Evolutionary conservation across 192 early-diverging fungal genomes (phyloP).

Genomic region (Entomortierella lignicola): DNA sequence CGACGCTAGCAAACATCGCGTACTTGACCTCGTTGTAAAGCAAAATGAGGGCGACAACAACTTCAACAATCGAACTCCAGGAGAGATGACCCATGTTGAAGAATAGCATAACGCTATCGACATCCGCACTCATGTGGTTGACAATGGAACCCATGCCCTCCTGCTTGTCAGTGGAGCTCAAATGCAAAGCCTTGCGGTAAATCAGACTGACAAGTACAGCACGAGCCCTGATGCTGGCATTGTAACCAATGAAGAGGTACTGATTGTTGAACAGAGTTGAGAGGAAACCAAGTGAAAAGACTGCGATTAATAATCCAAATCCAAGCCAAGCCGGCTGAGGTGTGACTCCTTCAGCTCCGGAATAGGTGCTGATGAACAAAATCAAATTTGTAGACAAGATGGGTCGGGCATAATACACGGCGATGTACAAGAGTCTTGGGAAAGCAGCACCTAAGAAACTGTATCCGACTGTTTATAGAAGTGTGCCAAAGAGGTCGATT

Average conservation of each 20-base stretch:
- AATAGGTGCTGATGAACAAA: constrained; percentile 37
- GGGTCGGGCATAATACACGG: constrained; percentile 63
- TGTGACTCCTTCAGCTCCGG: not conserved
- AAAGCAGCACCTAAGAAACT: constrained; percentile 11
- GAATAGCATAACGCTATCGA: constrained; percentile 16
- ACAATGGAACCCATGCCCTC: constrained; percentile 71
- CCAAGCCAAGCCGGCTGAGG: constrained; percentile 18
- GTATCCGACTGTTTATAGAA: constrained; percentile 10
- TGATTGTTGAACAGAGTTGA: constrained; percentile 21
- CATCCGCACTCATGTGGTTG: constrained; percentile 66
- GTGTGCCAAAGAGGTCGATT: not conserved
- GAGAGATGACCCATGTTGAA: constrained; percentile 25
- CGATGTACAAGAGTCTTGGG: constrained; percentile 17
- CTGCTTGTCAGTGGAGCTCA: constrained; percentile 62
- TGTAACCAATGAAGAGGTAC: constrained; percentile 22
- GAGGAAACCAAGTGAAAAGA: constrained; percentile 9
- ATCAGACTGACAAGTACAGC: constrained; percentile 60
- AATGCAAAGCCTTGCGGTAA: constrained; percentile 68
- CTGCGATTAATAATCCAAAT: constrained; percentile 25
- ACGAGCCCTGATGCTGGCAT: constrained; percentile 57
- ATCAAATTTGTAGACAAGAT: constrained; percentile 68
- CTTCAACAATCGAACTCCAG: constrained; percentile 35
- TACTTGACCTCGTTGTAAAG: constrained; percentile 26
- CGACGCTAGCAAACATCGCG: constrained; percentile 32
- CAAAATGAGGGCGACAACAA: constrained; percentile 17